Evolutionary conservation across 768 basidiomycete genomes (phyloP).

Genomic region (Suillus paluster): DNA sequence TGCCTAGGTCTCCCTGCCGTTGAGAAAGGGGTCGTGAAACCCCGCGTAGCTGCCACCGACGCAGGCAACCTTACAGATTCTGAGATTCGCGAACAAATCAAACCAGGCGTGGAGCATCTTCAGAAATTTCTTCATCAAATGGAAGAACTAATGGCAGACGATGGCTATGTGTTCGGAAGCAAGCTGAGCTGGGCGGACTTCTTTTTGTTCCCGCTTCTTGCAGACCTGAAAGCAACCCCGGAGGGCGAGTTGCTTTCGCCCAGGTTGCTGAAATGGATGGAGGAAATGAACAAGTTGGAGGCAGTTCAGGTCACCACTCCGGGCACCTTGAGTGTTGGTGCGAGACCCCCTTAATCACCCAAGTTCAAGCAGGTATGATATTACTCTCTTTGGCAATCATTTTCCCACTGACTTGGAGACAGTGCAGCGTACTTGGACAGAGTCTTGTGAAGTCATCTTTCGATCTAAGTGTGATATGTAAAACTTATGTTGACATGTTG

Average conservation of each 20-base stretch:
- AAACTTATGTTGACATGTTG: neutral
- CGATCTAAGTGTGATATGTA: neutral
- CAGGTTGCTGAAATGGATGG: constrained; percentile 29
- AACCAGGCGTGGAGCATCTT: constrained; percentile 21
- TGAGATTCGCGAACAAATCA: constrained; percentile 24
- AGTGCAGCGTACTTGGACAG: neutral
- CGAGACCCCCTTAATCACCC: constrained; percentile 24
- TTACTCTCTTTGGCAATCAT: neutral
- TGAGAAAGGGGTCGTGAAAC: constrained; percentile 36
- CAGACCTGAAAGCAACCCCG: constrained; percentile 31
- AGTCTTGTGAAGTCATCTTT: neutral
- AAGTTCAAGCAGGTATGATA: constrained; percentile 1
- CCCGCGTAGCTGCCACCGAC: constrained; percentile 33
- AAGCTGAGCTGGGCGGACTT: constrained; percentile 37
- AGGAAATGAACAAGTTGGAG: constrained; percentile 27
- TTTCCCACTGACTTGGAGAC: neutral
- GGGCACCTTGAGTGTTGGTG: constrained; percentile 31
- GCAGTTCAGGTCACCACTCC: constrained; percentile 26
- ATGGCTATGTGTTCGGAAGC: constrained; percentile 34
- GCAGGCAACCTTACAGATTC: constrained; percentile 24
- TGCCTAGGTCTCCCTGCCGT: constrained; percentile 31
- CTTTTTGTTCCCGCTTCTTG: constrained; percentile 37
- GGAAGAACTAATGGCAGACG: constrained; percentile 29
- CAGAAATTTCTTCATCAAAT: constrained; percentile 17
- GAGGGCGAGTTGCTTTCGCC: constrained; percentile 29